Percentiles rank a stretch among this genome's conserved stretches.
These are phyloP conservation scores for Stephanocyclus meneghinianus DNA, from an alignment of 352 stramenopile species.

Conservation along the genomic window DNA sequence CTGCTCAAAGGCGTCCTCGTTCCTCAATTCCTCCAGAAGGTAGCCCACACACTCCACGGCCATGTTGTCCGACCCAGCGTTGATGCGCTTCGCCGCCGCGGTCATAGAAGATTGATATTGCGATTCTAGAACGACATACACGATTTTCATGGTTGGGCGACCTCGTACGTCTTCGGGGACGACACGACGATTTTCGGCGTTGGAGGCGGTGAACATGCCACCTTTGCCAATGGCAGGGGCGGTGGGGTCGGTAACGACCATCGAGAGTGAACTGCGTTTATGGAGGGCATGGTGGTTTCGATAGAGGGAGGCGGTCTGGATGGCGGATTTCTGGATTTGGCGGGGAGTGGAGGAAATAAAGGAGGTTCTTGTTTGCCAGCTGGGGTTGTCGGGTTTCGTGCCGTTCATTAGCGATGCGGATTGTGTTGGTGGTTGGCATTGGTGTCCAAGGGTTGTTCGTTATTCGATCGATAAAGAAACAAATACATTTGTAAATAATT, in stretches of 20 bases:
- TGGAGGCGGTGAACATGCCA: constrained; percentile 85
- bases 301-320: constrained; percentile 48
- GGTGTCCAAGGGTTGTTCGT: not conserved
- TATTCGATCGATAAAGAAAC: not conserved
- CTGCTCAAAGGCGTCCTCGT: constrained; percentile 81
- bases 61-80: constrained; percentile 85
- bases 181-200: constrained; percentile 83
- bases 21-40: constrained; percentile 85
- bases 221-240: constrained; percentile 26
- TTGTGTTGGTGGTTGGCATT: not conserved
- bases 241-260: constrained; percentile 73
- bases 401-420: not conserved
- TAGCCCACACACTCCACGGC: constrained; percentile 88
- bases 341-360: constrained; percentile 29
- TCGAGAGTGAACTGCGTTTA: constrained; percentile 50
- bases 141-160: constrained; percentile 85
- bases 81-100: constrained; percentile 86
- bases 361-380: constrained; percentile 45
- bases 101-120: constrained; percentile 88
- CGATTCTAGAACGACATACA: constrained; percentile 88
- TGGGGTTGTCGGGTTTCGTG: constrained; percentile 28
- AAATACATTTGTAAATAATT: not conserved
- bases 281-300: constrained; percentile 3
- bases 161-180: constrained; percentile 74
- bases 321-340: constrained; percentile 34